phyloP scores from a whole-genome alignment of 2,329 filamentous ascomycete species.

The Colletotrichum neosansevieriae region DNA sequence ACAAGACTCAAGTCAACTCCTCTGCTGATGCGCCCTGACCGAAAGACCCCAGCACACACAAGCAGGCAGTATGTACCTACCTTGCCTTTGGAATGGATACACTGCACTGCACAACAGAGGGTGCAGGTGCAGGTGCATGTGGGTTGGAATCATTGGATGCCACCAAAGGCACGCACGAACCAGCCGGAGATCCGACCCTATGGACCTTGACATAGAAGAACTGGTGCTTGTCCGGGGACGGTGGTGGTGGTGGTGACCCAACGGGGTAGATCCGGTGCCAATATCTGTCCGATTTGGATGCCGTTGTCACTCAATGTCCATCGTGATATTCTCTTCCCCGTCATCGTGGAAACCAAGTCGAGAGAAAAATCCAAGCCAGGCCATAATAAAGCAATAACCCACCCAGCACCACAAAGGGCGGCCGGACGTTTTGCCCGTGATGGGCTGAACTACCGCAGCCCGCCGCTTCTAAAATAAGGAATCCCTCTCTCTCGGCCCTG shows the following conservation, averaged over 20 bases:
- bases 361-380: not conserved
- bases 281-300: no score
- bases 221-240: not conserved
- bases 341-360: not conserved
- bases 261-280: no score
- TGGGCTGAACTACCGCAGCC: slow-evolving; percentile 12
- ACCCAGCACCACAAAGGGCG: not conserved
- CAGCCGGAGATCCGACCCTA: slow-evolving; percentile 8
- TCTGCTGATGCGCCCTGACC: not conserved
- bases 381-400: no score
- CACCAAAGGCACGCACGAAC: not conserved
- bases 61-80: no score
- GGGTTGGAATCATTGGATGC: slow-evolving; percentile 16
- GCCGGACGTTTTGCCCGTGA: slow-evolving; percentile 15
- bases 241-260: no score
- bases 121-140: slow-evolving; percentile 11
- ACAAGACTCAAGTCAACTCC: no score
- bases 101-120: not conserved
- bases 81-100: no score
- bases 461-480: slow-evolving; percentile 31
- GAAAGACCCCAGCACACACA: no score
- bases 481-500: no score
- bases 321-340: no score
- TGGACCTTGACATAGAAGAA: slow-evolving; percentile 2
- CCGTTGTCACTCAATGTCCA: no score